phyloP scores from a whole-genome alignment of 768 basidiomycete species.

The Rhizopogon vulgaris region DNA sequence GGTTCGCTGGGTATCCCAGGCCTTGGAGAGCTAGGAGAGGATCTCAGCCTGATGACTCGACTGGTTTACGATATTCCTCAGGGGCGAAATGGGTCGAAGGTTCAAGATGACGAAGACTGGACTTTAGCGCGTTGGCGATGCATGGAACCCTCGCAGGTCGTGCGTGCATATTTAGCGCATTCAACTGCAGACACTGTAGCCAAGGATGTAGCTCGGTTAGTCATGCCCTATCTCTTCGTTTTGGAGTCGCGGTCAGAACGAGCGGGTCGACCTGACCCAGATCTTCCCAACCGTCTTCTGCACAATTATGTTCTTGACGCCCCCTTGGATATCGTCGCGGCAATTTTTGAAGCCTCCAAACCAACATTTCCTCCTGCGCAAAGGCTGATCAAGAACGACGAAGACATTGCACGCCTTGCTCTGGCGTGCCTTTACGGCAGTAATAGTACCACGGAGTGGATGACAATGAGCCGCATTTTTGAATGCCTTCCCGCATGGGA shows the following conservation, averaged over 20 bases:
- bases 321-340: conserved; percentile 59
- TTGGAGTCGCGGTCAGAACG: conserved; percentile 87
- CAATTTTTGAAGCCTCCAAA: conserved; percentile 88
- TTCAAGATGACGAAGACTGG: conserved; percentile 56
- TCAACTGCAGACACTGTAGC: conserved; percentile 64
- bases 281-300: conserved; percentile 56
- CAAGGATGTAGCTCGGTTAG: conserved; percentile 64
- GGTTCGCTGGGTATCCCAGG: conserved; percentile 72
- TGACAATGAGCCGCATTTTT: conserved; percentile 85
- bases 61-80: conserved; percentile 79
- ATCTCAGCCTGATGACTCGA: conserved; percentile 78
- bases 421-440: conserved; percentile 87
- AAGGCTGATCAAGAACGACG: conserved; percentile 74
- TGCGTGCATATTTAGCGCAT: conserved; percentile 70
- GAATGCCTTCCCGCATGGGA: conserved; percentile 96
- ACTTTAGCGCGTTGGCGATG: conserved; percentile 67
- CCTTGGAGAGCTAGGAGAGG: conserved; percentile 86
- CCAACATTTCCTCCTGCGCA: conserved; percentile 69
- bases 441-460: conserved; percentile 64
- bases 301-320: conserved; percentile 68
- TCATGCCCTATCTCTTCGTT: conserved; percentile 90
- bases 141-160: conserved; percentile 57
- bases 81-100: conserved; percentile 25
- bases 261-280: conserved; percentile 60
- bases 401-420: conserved; percentile 80